These are phyloP conservation scores for Geotrichum aggregatum DNA, from an alignment of 1,139 yeast species.

Conservation along the genomic window DNA sequence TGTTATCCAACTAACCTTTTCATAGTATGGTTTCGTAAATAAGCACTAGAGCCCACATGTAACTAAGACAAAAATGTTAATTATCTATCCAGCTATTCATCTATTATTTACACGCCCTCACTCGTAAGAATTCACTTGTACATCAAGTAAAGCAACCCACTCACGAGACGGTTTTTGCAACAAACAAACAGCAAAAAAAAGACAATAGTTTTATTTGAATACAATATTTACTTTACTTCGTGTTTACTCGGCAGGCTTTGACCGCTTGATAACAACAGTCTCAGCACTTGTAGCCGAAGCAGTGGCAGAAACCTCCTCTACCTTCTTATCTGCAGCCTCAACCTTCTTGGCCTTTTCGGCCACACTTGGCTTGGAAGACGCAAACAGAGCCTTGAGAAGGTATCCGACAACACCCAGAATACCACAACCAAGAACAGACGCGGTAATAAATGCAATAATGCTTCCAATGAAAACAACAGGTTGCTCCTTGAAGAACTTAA, in stretches of 20 bases:
- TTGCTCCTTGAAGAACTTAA: constrained; percentile 35
- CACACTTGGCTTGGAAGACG: constrained; percentile 6
- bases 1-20: too few relatives aligned
- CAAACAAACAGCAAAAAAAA: not conserved
- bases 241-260: constrained; percentile 19
- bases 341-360: constrained; percentile 6
- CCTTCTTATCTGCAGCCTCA: constrained; percentile 12
- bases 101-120: too few relatives aligned
- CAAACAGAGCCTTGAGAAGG: constrained; percentile 21
- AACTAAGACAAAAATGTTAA: too few relatives aligned
- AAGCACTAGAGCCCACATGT: too few relatives aligned
- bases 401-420: constrained; percentile 27
- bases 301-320: constrained; percentile 4
- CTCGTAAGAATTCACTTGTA: too few relatives aligned
- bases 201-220: not conserved
- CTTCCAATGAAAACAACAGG: constrained; percentile 38
- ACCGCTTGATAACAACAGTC: constrained; percentile 16
- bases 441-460: constrained; percentile 26
- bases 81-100: too few relatives aligned
- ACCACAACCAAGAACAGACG: constrained; percentile 32
- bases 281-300: constrained; percentile 6
- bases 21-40: too few relatives aligned
- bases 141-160: too few relatives aligned
- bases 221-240: not conserved
- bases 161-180: too few relatives aligned